Evolutionary conservation across 176 grass and related monocot species (phyloP).

Genomic region (Cocos nucifera): DNA sequence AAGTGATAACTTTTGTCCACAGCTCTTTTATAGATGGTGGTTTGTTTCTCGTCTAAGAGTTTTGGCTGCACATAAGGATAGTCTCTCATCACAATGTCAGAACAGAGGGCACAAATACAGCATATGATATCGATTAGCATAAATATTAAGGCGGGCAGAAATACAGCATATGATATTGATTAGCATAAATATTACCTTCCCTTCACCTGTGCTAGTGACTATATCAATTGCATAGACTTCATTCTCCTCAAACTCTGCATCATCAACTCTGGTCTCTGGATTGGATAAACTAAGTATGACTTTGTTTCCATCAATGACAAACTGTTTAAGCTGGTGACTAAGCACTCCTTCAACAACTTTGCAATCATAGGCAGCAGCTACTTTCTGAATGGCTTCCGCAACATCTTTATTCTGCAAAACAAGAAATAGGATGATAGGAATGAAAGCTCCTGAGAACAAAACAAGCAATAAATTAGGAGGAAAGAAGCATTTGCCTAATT

Average conservation of each 20-base stretch:
- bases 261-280: constrained; percentile 93
- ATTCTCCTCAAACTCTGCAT: constrained; percentile 99
- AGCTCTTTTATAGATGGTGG: constrained; percentile 95
- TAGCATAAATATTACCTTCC: constrained; percentile 47
- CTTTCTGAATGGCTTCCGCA: constrained; percentile 94
- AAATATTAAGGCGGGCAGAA: constrained; percentile 4
- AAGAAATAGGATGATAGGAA: too few species aligned
- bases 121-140: constrained; percentile 4
- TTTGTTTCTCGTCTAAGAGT: constrained; percentile 94
- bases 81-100: constrained; percentile 1
- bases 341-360: constrained; percentile 98
- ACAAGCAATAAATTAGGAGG: too few species aligned
- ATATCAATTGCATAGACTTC: constrained; percentile 98
- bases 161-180: not conserved
- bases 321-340: constrained; percentile 96
- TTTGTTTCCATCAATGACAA: constrained; percentile 98
- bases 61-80: constrained; percentile 48
- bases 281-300: constrained; percentile 72
- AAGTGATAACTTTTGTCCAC: constrained; percentile 98
- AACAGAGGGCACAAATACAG: not conserved
- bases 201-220: constrained; percentile 93
- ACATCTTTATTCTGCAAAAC: constrained; percentile 85
- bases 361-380: constrained; percentile 89
- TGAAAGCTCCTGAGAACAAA: too few species aligned
- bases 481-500: too few species aligned